phyloP scores from a whole-genome alignment of 1,284 basidiomycete genomes.

The Marasmius oreades region DNA sequence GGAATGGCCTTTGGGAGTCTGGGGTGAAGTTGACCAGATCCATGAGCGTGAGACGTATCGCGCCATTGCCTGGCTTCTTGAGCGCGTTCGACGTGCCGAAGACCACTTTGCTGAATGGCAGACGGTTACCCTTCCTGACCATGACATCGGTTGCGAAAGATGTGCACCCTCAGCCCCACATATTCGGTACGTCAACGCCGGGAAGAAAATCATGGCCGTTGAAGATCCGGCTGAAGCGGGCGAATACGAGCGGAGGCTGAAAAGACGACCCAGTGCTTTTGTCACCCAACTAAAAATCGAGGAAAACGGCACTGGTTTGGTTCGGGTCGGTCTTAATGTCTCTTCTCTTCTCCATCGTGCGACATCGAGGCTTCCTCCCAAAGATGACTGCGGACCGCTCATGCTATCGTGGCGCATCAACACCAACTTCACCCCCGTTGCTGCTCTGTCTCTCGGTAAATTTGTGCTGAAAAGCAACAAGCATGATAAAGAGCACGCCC shows the following conservation, averaged over 20 bases:
- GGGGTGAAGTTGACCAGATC: constrained; percentile 82
- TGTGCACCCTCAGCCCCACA: constrained; percentile 80
- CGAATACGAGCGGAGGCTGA: constrained; percentile 83
- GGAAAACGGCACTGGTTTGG: constrained; percentile 57
- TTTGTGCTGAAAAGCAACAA: constrained; percentile 80
- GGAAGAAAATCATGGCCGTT: constrained; percentile 63
- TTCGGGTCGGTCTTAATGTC: constrained; percentile 87
- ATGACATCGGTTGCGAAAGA: constrained; percentile 54
- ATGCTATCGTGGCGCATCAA: constrained; percentile 78
- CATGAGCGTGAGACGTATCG: constrained; percentile 82
- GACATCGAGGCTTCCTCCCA: constrained; percentile 71
- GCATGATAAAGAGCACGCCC: constrained; percentile 66
- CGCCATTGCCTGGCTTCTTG: constrained; percentile 81
- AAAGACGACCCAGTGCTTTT: constrained; percentile 84
- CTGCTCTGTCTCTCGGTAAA: constrained; percentile 56
- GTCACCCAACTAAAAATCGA: constrained; percentile 84
- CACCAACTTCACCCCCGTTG: constrained; percentile 69
- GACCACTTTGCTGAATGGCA: constrained; percentile 64
- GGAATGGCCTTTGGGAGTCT: constrained; percentile 74
- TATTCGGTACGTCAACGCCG: constrained; percentile 67
- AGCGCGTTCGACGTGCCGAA: constrained; percentile 75
- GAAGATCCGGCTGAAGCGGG: constrained; percentile 86
- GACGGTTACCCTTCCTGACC: constrained; percentile 35
- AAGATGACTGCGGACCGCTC: constrained; percentile 47
- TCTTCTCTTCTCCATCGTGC: constrained; percentile 88